These are phyloP conservation scores for Nothomitra cinnamomea DNA, from an alignment of 2,329 filamentous ascomycete genomes.

Conservation along the genomic window DNA sequence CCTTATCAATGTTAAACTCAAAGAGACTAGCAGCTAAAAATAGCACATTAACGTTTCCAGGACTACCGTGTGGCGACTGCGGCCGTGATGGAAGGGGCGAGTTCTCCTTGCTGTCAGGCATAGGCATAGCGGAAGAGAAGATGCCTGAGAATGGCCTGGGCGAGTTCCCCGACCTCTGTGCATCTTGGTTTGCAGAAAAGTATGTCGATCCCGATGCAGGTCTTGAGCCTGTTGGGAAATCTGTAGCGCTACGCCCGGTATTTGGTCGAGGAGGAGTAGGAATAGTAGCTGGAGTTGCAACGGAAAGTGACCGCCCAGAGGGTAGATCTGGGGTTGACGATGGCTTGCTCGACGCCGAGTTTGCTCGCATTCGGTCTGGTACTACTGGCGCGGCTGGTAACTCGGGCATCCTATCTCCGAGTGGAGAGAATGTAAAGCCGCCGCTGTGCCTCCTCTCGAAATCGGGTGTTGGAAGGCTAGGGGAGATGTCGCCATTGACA, in stretches of 20 bases:
- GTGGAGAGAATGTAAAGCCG: constrained; percentile 45
- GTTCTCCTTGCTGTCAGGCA: constrained; percentile 42
- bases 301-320: background rate
- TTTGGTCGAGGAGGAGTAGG: constrained; percentile 28
- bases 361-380: constrained; percentile 32
- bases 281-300: constrained; percentile 31
- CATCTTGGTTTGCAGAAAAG: constrained; percentile 9
- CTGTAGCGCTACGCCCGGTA: constrained; percentile 36
- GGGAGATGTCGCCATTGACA: constrained; percentile 43
- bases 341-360: constrained; percentile 30
- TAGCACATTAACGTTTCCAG: constrained; percentile 51
- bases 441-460: constrained; percentile 41
- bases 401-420: constrained; percentile 28
- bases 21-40: constrained; percentile 90
- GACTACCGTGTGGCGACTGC: constrained; percentile 18
- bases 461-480: constrained; percentile 46
- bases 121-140: constrained; percentile 75
- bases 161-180: constrained; percentile 11
- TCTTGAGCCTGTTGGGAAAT: constrained; percentile 14
- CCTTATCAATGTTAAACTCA: constrained; percentile 90
- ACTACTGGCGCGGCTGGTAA: constrained; percentile 21
- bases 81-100: constrained; percentile 10
- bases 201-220: constrained; percentile 8
- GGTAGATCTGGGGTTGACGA: constrained; percentile 38
- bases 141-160: constrained; percentile 49